phyloP scores from a whole-genome alignment of 2,329 filamentous ascomycete species.

The Cytospora leucostoma region DNA sequence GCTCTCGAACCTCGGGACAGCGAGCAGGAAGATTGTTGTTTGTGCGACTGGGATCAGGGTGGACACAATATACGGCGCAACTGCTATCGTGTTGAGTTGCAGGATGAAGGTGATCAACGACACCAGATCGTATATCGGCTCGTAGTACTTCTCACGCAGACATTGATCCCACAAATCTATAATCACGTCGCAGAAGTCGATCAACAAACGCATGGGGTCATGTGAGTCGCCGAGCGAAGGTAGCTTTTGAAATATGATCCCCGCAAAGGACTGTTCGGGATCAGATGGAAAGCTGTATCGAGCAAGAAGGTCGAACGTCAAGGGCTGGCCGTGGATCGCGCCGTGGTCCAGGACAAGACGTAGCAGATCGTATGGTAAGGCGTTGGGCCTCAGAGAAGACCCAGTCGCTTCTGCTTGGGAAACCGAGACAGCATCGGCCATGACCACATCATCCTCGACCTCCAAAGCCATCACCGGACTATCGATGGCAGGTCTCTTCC shows the following conservation, averaged over 20 bases:
- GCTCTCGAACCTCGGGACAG: conserved; percentile 56
- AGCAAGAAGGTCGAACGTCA: conserved; percentile 68
- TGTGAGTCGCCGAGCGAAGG: conserved; percentile 54
- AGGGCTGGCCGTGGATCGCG: conserved; percentile 53
- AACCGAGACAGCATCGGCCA: conserved; percentile 14
- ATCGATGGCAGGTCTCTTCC: conserved; percentile 66
- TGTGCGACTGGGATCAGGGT: conserved; percentile 57
- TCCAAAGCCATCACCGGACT: conserved; percentile 67
- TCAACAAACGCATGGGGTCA: conserved; percentile 57
- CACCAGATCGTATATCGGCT: conserved; percentile 65
- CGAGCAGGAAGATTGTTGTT: conserved; percentile 61
- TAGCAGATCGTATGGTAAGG: conserved; percentile 38
- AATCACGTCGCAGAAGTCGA: conserved; percentile 65
- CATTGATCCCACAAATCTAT: conserved; percentile 70
- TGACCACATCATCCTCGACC: conserved; percentile 45
- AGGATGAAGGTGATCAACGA: conserved; percentile 66
- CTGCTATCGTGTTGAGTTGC: conserved; percentile 58
- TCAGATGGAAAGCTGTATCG: conserved; percentile 66
- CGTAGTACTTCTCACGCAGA: conserved; percentile 62
- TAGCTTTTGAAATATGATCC: conserved; percentile 68
- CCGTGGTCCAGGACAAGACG: conserved; percentile 67
- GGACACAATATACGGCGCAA: conserved; percentile 61
- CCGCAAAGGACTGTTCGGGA: conserved; percentile 62
- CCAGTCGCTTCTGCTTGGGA: conserved; percentile 8
- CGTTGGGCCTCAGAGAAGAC: conserved; percentile 29